Base-by-base conservation (phyloP, 2,329 filamentous ascomycete genomes). In the Xylariales sp. region DNA sequence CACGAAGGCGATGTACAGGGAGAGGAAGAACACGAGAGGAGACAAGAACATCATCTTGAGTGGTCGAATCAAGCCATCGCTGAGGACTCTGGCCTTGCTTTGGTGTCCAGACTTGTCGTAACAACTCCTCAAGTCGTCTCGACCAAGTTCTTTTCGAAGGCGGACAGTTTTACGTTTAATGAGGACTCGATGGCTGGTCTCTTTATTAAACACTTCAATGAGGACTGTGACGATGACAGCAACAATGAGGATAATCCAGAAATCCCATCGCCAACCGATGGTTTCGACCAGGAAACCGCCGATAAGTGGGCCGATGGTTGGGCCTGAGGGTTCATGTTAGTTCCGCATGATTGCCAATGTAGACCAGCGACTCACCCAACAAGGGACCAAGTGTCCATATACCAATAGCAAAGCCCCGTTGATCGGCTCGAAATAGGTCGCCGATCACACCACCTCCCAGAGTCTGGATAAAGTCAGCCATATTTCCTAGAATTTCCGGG, bases 361-460 rank as follows among this genome's bases (percentile, higher is more conserved):
- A 3, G 3, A 19, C 4, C 20, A 18, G 5, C 8, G 8, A 43
- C 53, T 38, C 9, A 58, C 66, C 68, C 11, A 68, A 47, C 22
- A 71, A 63, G 0, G 68, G 66, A 0, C 61, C 61, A 19, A 74
- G 47, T 70, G 63, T 42, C 58, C 72, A 75, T 22, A 72, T 58
- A 4, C 69, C 64, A 48, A 73, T 70, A 37, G 70, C 69, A 16
- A 61, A 57, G 15, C 73, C 63, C 44, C 70, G 58, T 51, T 68
- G 54, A 40, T 66, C 61, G n/a, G 68, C 53, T 18, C 61, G 61
- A 51, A 74, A 68, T 21, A 76, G 54, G 50, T 79, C 75, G 3
- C 68, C 64, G 42, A 75, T 73, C 32, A 75, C 67, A n/a, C 68
- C 73, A 3, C 71, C 73, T 15, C 69, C 73, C 27, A 76, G 58